Evolutionary conservation across 1,284 basidiomycete genomes (phyloP).

Genomic region (Tilletia indica): DNA sequence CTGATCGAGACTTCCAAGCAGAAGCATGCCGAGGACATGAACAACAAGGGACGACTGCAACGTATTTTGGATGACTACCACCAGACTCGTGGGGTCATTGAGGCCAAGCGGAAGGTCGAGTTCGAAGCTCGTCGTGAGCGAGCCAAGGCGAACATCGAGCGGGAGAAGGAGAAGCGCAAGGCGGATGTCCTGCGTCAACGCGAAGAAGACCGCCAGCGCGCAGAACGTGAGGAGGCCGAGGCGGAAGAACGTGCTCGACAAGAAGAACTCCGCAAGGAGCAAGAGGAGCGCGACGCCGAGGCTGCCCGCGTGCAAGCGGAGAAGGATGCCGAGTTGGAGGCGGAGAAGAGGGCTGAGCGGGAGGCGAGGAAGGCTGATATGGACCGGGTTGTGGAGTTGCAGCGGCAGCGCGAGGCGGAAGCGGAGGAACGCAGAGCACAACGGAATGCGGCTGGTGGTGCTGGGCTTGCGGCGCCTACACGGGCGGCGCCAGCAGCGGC

Average conservation of each 20-base stretch:
- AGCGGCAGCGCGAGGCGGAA: conserved; percentile 47
- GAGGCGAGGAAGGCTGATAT: conserved; percentile 51
- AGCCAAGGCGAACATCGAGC: conserved; percentile 72
- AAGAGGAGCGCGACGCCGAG: conserved; percentile 34
- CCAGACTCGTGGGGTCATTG: conserved; percentile 65
- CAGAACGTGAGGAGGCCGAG: conserved; percentile 35
- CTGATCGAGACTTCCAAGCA: conserved; percentile 64
- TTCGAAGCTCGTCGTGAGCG: conserved; percentile 66
- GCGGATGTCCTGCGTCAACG: conserved; percentile 36
- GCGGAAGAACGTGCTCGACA: conserved; percentile 37
- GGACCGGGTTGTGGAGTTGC: conserved; percentile 41
- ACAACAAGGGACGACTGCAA: conserved; percentile 73
- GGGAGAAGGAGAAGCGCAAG: conserved; percentile 76
- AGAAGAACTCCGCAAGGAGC: conserved; percentile 30
- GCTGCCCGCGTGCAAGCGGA: conserved; percentile 42
- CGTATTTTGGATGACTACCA: conserved; percentile 76
- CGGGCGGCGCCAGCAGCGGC: not conserved
- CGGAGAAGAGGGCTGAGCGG: conserved; percentile 52
- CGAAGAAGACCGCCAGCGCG: conserved; percentile 23
- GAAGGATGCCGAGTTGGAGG: conserved; percentile 48
- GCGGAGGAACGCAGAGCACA: conserved; percentile 26
- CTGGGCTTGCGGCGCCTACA: not conserved
- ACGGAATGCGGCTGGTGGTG: not conserved
- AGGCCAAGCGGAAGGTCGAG: conserved; percentile 70
- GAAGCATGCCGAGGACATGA: conserved; percentile 70